Percentiles rank a stretch among this genome's conserved stretches.
These are phyloP conservation scores for Neurospora hispaniola DNA, from an alignment of 495 filamentous ascomycete species.

Conservation along the genomic window DNA sequence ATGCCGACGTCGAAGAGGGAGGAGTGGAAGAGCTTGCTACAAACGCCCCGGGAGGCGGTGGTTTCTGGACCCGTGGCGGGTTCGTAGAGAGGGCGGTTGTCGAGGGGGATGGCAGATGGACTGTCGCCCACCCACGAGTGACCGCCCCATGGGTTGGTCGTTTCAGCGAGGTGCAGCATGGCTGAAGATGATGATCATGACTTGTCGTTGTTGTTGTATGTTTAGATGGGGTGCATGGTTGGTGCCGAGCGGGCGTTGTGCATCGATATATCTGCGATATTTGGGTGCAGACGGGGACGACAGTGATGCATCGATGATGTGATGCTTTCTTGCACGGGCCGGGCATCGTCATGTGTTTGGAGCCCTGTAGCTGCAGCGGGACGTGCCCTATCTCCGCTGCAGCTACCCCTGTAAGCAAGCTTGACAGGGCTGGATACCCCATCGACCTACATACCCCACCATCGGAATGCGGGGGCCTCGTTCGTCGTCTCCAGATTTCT, in stretches of 20 bases:
- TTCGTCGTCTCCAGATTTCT: background rate
- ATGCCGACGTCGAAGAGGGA: constrained; percentile 32
- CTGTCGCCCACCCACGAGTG: background rate
- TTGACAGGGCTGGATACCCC: background rate
- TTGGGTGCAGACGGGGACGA: no score
- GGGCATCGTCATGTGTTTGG: background rate
- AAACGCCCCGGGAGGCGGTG: background rate
- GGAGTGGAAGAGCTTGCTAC: constrained; percentile 22
- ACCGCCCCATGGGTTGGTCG: constrained; percentile 11
- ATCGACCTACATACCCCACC: background rate
- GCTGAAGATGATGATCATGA: constrained; percentile 5
- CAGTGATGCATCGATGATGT: background rate
- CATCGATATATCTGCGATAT: background rate
- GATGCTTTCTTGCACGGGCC: background rate
- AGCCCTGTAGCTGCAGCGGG: background rate
- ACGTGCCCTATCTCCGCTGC: background rate
- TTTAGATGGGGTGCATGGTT: background rate
- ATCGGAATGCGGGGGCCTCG: background rate
- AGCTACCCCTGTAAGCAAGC: background rate
- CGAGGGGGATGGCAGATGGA: background rate
- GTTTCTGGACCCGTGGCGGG: background rate
- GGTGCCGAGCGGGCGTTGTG: background rate
- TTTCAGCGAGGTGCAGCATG: background rate
- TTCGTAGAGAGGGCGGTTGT: background rate
- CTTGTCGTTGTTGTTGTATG: background rate